Evolutionary conservation across 768 basidiomycete genomes (phyloP), one percentile per base, ranked within the genome.

Genomic region (Phanerochaete sordida): DNA sequence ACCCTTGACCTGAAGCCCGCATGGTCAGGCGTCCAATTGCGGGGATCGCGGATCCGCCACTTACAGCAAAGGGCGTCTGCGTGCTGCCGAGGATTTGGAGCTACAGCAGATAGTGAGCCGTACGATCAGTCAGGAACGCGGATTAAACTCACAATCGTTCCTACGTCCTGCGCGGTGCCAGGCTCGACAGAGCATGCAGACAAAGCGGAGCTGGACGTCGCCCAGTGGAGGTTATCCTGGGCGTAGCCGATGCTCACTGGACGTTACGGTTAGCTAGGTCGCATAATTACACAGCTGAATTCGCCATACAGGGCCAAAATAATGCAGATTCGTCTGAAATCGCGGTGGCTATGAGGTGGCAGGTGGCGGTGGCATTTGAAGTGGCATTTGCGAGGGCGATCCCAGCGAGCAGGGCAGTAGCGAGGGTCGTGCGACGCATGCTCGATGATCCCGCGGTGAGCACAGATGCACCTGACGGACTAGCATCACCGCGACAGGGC

Each of bases 171-270:
- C 0, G 79, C 71, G 0, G 76, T 82, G 11, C 80, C 82, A 2
- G 85, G 85, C 63, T 86, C 82, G 9, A 88, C 84, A 11, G 80
- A 79, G 65, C 85, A 88, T 1, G 75, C 70, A 0, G 85, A 66
- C 1, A 56, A 1, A 56, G 84, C 76, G 0, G 74, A 66, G 62
- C 81, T 84, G 3, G 83, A 83, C 24, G 69, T 69, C 0, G 81
- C 78, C 81, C 81, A 86, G 59, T 86, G 83, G 1, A 62, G 51
- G 23, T 82, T 76, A 59, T 80, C 84, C 15, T 72, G 66, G 0
- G 37, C 35, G 57, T 84, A 87, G 21, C 69, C 45, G 2, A 63
- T 9, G 6, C 63, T 53, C 1, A 58, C 64, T 60, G 37, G 19
- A 47, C 2, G 11, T 15, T 56, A 12, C 1, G 11, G 23, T 49